Evolutionary conservation across 2,329 filamentous ascomycete genomes (phyloP).

Genomic region (Botrytis porri): DNA sequence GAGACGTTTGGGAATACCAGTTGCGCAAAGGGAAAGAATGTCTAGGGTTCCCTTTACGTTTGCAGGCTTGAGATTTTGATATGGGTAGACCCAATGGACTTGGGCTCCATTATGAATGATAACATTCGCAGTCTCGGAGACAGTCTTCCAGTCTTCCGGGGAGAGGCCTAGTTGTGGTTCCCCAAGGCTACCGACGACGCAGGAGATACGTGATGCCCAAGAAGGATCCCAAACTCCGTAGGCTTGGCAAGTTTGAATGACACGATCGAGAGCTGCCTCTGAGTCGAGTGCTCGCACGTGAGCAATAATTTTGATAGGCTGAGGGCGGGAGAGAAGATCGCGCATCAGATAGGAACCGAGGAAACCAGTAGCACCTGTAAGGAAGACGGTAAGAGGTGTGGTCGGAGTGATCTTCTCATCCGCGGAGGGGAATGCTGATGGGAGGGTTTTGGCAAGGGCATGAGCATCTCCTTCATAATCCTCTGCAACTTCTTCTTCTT

Average conservation of each 20-base stretch:
- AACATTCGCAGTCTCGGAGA: conserved; percentile 66
- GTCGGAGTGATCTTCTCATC: conserved; percentile 34
- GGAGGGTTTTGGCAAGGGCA: conserved; percentile 40
- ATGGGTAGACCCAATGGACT: conserved; percentile 79
- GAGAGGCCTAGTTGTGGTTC: conserved; percentile 72
- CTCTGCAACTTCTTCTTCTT: conserved; percentile 45
- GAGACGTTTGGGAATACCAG: conserved; percentile 74
- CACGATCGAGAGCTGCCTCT: conserved; percentile 58
- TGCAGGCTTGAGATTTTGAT: conserved; percentile 64
- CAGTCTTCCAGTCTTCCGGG: conserved; percentile 58
- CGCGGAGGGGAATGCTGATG: conserved; percentile 41
- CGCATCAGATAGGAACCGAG: conserved; percentile 76
- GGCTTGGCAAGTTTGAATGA: conserved; percentile 64
- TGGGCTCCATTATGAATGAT: conserved; percentile 80
- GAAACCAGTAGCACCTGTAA: conserved; percentile 91
- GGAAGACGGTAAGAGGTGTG: conserved; percentile 59
- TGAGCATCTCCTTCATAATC: conserved; percentile 48
- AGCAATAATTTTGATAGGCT: conserved; percentile 62
- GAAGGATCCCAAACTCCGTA: conserved; percentile 76
- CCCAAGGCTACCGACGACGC: conserved; percentile 70
- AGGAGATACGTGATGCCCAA: conserved; percentile 64
- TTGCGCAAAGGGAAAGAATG: conserved; percentile 69
- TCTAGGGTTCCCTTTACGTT: conserved; percentile 85
- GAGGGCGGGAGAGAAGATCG: conserved; percentile 65
- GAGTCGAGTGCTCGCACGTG: conserved; percentile 70